A percentile compares a stretch with the other conserved stretches of the same genome.
These are phyloP conservation scores for Monosporascus sp. DNA, from an alignment of 2,329 filamentous ascomycete genomes.

Conservation along the genomic window DNA sequence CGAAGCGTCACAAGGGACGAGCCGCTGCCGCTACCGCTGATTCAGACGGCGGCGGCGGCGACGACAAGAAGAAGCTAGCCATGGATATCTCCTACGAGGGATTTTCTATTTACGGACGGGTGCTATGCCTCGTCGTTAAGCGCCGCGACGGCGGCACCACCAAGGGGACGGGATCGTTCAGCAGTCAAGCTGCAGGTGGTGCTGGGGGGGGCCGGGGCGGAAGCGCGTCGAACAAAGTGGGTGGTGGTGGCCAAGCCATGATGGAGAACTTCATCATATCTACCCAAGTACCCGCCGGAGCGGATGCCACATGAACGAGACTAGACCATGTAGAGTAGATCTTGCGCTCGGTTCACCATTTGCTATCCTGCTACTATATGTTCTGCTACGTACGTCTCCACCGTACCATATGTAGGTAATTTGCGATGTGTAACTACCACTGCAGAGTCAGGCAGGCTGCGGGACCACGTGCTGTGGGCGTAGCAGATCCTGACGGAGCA, in stretches of 20 bases:
- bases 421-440: too few species aligned
- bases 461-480: too few species aligned
- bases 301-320: slow-evolving; percentile 23
- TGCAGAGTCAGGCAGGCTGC: too few species aligned
- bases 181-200: slow-evolving; percentile 22
- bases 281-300: slow-evolving; percentile 58
- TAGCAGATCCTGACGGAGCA: too few species aligned
- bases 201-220: slow-evolving; percentile 22
- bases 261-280: slow-evolving; percentile 85
- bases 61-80: slow-evolving; percentile 87
- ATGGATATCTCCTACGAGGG: slow-evolving; percentile 89
- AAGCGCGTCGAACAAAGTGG: slow-evolving; percentile 21
- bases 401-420: too few species aligned
- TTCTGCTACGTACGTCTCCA: too few species aligned
- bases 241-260: slow-evolving; percentile 55
- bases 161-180: slow-evolving; percentile 22
- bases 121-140: slow-evolving; percentile 84
- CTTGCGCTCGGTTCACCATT: too few species aligned
- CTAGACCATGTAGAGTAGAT: background rate
- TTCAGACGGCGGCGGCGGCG: slow-evolving; percentile 31
- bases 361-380: too few species aligned
- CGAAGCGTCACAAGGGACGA: slow-evolving; percentile 41
- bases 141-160: slow-evolving; percentile 58
- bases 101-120: slow-evolving; percentile 91
- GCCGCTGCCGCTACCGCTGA: slow-evolving; percentile 17